Percentiles rank a stretch among this genome's conserved stretches.
Evolutionary conservation across 1,284 basidiomycete genomes (phyloP).

Genomic region (Quambalaria eucalypti): DNA sequence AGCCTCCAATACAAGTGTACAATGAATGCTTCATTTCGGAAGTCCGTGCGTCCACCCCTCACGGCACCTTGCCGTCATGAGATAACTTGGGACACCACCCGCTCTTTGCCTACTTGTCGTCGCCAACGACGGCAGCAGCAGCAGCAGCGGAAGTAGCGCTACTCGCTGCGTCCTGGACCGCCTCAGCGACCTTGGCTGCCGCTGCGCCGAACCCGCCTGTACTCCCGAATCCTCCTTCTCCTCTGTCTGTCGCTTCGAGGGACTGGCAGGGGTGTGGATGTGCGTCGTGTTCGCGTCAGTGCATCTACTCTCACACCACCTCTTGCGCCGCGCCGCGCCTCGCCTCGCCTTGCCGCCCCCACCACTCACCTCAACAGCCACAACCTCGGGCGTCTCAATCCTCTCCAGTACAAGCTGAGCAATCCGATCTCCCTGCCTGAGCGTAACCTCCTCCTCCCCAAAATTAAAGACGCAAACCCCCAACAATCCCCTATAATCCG

Average conservation of each 20-base stretch:
- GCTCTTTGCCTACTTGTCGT: too few relatives aligned
- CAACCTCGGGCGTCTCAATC: constrained; percentile 73
- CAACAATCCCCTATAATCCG: constrained; percentile 84
- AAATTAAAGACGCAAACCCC: constrained; percentile 93
- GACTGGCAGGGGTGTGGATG: constrained; percentile 51
- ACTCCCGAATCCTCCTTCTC: constrained; percentile 83
- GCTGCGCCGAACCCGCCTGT: constrained; percentile 58
- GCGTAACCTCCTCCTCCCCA: constrained; percentile 67
- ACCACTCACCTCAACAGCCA: constrained; percentile 68
- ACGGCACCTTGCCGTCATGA: too few relatives aligned
- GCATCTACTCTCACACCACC: background rate
- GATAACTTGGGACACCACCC: too few relatives aligned
- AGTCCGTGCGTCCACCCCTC: too few relatives aligned
- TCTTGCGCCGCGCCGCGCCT: background rate
- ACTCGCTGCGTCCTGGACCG: too few relatives aligned
- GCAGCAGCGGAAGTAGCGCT: too few relatives aligned
- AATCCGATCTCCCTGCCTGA: constrained; percentile 70
- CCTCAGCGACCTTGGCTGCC: background rate
- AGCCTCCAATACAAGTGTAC: too few relatives aligned
- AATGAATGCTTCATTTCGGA: too few relatives aligned
- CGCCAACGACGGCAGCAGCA: too few relatives aligned
- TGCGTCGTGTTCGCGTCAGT: too few relatives aligned
- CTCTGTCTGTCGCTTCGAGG: constrained; percentile 73
- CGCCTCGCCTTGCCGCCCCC: background rate
- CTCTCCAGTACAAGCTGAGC: constrained; percentile 89